phyloP scores from a whole-genome alignment of 768 basidiomycete genomes.

The Tulasnella calospora region DNA sequence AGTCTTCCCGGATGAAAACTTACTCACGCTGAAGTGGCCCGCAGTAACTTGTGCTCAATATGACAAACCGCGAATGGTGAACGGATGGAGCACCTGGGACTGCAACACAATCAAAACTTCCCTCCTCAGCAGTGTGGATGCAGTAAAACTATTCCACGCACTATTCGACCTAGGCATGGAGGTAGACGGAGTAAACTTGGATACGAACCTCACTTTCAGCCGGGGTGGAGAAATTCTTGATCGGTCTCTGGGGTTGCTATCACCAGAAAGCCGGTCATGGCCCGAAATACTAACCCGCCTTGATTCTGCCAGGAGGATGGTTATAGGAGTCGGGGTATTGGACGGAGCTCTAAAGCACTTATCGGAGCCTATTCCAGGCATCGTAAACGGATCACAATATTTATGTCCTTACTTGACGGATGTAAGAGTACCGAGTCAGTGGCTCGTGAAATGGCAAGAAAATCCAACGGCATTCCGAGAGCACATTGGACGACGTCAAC shows the following conservation, averaged over 20 bases:
- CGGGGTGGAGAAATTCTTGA: not conserved
- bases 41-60: not conserved
- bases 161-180: not conserved
- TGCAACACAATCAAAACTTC: not conserved
- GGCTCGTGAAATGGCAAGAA: not conserved
- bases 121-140: not conserved
- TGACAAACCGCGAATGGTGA: not conserved
- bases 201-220: too few relatives aligned
- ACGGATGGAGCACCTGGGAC: not conserved
- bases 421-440: not conserved
- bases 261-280: not conserved
- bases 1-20: not conserved
- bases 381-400: not conserved
- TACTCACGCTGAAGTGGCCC: not conserved
- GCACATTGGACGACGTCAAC: not conserved
- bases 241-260: not conserved
- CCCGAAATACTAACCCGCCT: not conserved
- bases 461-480: not conserved
- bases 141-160: not conserved
- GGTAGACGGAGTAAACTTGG: not conserved
- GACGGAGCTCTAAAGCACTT: not conserved
- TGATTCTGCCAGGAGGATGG: not conserved
- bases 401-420: not conserved
- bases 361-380: not conserved
- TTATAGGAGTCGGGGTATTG: not conserved